Conservation (phyloP, 208 protist species). For the Leishmania tarentolae region DNA sequence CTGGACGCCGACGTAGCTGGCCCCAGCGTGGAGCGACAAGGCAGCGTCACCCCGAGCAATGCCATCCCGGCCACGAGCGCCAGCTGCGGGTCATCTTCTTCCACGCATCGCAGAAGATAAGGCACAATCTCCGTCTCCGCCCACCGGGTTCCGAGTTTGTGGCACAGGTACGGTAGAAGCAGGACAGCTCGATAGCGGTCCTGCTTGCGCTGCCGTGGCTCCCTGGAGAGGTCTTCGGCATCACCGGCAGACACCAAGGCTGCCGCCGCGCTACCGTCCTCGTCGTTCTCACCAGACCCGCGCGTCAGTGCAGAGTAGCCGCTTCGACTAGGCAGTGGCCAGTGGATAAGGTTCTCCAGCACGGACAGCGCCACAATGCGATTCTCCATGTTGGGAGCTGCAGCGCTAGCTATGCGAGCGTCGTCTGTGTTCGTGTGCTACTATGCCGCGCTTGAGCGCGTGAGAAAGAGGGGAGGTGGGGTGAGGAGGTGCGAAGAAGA, state of each 20-base stretch:
- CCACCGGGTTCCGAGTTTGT: slow-evolving; percentile 58
- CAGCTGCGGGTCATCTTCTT: slow-evolving; percentile 78
- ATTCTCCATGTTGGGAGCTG: slow-evolving; percentile 49
- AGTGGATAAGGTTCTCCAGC: slow-evolving; percentile 78
- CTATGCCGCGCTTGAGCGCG: background rate
- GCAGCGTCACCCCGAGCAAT: slow-evolving; percentile 53
- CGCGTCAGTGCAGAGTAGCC: slow-evolving; percentile 16
- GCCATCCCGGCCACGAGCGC: slow-evolving; percentile 54
- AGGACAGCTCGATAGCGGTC: slow-evolving; percentile 66
- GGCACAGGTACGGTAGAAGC: slow-evolving; percentile 55
- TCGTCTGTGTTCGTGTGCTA: background rate
- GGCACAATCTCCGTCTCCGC: slow-evolving; percentile 59
- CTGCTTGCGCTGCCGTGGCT: slow-evolving; percentile 49
- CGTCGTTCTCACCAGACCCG: slow-evolving; percentile 11
- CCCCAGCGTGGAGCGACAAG: slow-evolving; percentile 15
- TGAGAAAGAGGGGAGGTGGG: background rate
- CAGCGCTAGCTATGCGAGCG: background rate
- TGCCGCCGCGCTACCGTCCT: slow-evolving; percentile 23
- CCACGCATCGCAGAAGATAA: slow-evolving; percentile 73
- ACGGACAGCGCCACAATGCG: slow-evolving; percentile 65
- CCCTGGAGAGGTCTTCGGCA: slow-evolving; percentile 41
- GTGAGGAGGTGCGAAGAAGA: background rate
- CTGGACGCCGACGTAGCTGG: background rate
- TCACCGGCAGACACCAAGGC: slow-evolving; percentile 37
- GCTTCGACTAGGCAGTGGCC: slow-evolving; percentile 51